Base-by-base conservation (phyloP, 495 filamentous ascomycete genomes). In the Cenococcum geophilum region DNA sequence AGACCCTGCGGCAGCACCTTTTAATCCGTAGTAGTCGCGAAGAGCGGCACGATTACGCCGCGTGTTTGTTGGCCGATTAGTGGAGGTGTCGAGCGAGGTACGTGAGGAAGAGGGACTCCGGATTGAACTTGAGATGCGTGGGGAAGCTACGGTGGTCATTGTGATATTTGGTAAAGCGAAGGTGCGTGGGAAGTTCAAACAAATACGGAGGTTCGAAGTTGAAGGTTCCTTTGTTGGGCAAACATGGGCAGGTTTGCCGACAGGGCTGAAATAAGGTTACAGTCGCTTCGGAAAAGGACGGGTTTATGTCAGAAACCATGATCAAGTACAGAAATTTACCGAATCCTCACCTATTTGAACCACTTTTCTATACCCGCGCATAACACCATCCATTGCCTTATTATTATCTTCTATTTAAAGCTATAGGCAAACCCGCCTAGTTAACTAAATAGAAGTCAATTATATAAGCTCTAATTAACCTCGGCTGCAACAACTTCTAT, bases 1-100 rank as follows among this genome's bases (percentile, higher is more conserved):
- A 18, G 45, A 49, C 8, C 45, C 22, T 9, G 49, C 60, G 9
- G 70, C 70, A 12, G 72, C 71, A 8, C 82, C 77, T 68, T 86
- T 88, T 58, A 97, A 81, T 65, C 89, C 89, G 75, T 97, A 98
- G 78, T 96, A 97, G 66, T 96, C 90, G 60, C 93, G 86, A 16
- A 98, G 82, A 18, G 93, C 93, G 40, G 88, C 81, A 65, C 92
- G 87, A 71, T 88, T 89, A 42, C 84, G 80, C 34, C 85, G 82
- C 4, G 69, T 67, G 60, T 57, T 76, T 78, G 60, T 60, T 68
- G 60, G 74, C 49, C 55, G 81, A 45, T 79, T 65, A 40, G 72
- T 72, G n/a, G 79, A 70, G 57, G 71, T 72, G 64, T 92, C 89
- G 72, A 89, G 78, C 50, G 86, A 89, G 5, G 86, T 83, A n/a